Evolutionary conservation across 495 filamentous ascomycete genomes (phyloP), one percentile per base, ranked within the genome.

Genomic region (Tricharina praecox): DNA sequence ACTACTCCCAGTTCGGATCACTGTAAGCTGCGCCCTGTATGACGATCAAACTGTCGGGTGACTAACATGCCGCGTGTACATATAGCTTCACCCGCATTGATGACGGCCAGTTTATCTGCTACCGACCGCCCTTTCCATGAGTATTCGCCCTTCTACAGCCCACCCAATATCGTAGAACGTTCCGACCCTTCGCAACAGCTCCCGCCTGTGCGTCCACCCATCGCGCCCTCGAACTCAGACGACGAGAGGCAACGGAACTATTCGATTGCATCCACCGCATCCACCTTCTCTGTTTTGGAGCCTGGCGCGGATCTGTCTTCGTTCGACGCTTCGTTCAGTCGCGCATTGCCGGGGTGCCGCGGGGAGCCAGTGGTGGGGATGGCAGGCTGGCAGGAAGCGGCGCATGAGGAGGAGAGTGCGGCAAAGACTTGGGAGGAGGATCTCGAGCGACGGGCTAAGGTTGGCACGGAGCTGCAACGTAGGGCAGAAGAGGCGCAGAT

Each of bases 351-450:
- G 1, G 50, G 57, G n/a, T 49, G 26, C 10, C 36, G 57, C 19
- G 53, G 53, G 24, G 42, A 19, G 4, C 48, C 50, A 1, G 9
- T 28, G 24, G 15, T 51, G 1, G 45, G 50, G 3, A 56, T 56
- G 45, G 41, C 48, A 2, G 58, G 52, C 11, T 61, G 58, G 58
- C 13, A 46, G 11, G 58, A 60, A 45, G 39, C 50, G 4, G 48
- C 45, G 3, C 36, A 30, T n/a, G n/a, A n/a, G 13, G 58, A 56
- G 15, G 57, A 50, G 4, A 43, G 47, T 11, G 47, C 55, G 9
- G 47, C 53, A n/a, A 60, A 61, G 30, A 61, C 58, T 4, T 61
- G 58, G 58, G 58, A 61, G 33, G 58, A 61, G 36, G 58, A 60
- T 23, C 33, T 60, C 4, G 57, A 61, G 20, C 55, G 53, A 16